Evolutionary conservation across 805 yeast genomes (phyloP), one percentile per base, ranked within the genome.

Genomic region (Helenozyma rhizophorensis): DNA sequence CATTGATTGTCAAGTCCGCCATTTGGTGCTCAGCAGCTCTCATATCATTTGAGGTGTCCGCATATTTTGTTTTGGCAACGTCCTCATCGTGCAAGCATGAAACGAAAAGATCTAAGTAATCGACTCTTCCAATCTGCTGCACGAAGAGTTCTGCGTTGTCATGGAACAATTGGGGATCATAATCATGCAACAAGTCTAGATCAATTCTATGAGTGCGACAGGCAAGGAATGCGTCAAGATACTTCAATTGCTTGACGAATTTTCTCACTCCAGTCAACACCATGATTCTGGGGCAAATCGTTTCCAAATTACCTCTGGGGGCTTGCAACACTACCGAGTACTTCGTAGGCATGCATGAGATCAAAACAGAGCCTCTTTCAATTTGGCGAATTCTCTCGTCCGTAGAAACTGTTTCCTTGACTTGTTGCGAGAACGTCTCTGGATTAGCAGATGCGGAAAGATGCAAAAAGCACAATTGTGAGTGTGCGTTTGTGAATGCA

Each of bases 271-370:
- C 93, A 9, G 84, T 73, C 24, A 93, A 63, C 3, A 90, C 95
- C 83, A 93, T 79, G 28, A 93, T 83, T 56, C 98, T 73, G 10
- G 99, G 98, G 50, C 78, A 80, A 13, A 93, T 83, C 0, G 97
- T 88, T 58, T 93, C 99, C 45, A 93, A 64, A 51, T 93, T 93
- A 40, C 99, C 99, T 55, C 99, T 75, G 38, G 95, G 95, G 4
- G 96, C 96, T 57, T 93, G 96, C 33, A 93, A 66, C 4, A 86
- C 78, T 13, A 94, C 88, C 1, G 89, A 73, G 36, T 88, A 79
- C 34, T 76, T 82, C 0, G 90, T 76, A 1, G 97, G 96, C 50
- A 88, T 81, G 2, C 77, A 76, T 24, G 88, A 68, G 0, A 90
- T 86, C 29, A 93, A 59, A n/a, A 83, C 48, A 0, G 97, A 87